Conservation (phyloP, 345 rosid species). For the Schrenkiella parvula region DNA sequence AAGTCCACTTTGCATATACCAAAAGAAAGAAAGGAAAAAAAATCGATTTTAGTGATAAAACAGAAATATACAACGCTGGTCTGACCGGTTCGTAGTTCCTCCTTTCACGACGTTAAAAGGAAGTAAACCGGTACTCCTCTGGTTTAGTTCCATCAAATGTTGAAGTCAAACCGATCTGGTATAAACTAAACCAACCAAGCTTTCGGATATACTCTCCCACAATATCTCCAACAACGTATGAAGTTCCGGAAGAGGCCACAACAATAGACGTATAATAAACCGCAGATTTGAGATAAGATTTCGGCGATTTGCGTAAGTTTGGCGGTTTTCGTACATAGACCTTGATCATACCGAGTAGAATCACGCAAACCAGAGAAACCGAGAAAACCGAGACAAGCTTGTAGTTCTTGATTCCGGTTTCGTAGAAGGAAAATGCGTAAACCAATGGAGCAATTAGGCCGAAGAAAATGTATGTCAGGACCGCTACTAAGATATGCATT, state of each 20-base stretch:
- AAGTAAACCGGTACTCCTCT: constrained; percentile 9
- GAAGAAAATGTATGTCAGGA: constrained; percentile 54
- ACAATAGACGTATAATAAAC: constrained; percentile 40
- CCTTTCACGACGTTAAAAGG: background rate
- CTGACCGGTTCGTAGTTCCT: background rate
- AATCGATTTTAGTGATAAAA: background rate
- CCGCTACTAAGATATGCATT: constrained; percentile 45
- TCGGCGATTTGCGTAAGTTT: constrained; percentile 30
- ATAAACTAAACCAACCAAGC: constrained; percentile 39
- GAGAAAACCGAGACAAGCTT: constrained; percentile 54
- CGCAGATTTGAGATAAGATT: constrained; percentile 46
- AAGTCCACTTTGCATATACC: background rate
- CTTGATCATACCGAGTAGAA: constrained; percentile 64
- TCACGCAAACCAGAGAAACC: constrained; percentile 57
- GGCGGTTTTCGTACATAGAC: constrained; percentile 44
- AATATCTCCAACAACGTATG: constrained; percentile 51
- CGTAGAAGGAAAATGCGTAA: constrained; percentile 56
- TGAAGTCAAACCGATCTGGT: background rate
- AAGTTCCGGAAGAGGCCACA: constrained; percentile 50
- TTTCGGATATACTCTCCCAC: constrained; percentile 41
- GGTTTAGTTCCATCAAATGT: background rate
- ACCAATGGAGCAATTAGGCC: constrained; percentile 63
- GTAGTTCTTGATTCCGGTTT: constrained; percentile 45
- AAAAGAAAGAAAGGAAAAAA: background rate
- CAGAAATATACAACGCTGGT: background rate